phyloP scores from a whole-genome alignment of 2,329 filamentous ascomycete genomes.

The Lecanicillium sp. region DNA sequence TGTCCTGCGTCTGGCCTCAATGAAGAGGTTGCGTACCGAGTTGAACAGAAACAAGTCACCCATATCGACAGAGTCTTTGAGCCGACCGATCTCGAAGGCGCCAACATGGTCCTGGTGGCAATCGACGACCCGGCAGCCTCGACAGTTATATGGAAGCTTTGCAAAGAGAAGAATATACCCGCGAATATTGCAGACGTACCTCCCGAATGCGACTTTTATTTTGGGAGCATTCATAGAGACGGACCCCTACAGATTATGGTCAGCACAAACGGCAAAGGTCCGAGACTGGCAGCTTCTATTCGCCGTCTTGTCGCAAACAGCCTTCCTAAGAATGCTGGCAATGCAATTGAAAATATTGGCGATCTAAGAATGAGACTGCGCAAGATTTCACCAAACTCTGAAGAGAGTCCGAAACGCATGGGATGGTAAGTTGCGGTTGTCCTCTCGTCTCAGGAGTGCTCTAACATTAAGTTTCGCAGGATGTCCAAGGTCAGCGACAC shows the following conservation, averaged over 20 bases:
- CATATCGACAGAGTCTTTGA: conserved; percentile 80
- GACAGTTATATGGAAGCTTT: conserved; percentile 83
- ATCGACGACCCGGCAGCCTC: conserved; percentile 92
- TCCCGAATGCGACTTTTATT: conserved; percentile 96
- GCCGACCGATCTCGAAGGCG: conserved; percentile 72
- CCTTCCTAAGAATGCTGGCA: conserved; percentile 72
- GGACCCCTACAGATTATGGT: conserved; percentile 98
- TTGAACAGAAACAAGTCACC: conserved; percentile 65
- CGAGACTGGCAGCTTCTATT: conserved; percentile 80
- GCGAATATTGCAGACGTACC: conserved; percentile 98
- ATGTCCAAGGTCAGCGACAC: conserved; percentile 88
- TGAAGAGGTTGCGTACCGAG: conserved; percentile 76
- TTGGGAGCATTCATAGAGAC: conserved; percentile 90
- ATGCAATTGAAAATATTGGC: conserved; percentile 79
- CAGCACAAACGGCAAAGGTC: conserved; percentile 94
- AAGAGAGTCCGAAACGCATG: conserved; percentile 83
- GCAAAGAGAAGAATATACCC: conserved; percentile 73
- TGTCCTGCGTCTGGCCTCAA: conserved; percentile 75
- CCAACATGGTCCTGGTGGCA: conserved; percentile 84
- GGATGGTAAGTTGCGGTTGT: conserved; percentile 58
- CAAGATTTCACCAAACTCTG: conserved; percentile 60
- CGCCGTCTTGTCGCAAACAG: conserved; percentile 69
- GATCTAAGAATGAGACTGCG: conserved; percentile 70
- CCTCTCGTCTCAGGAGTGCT: conserved; percentile 5
- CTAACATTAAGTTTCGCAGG: conserved; percentile 36